Percentiles rank a stretch among this genome's conserved stretches.
Conservation (phyloP, 352 stramenopile genomes). For the Phytophthora rubi region DNA sequence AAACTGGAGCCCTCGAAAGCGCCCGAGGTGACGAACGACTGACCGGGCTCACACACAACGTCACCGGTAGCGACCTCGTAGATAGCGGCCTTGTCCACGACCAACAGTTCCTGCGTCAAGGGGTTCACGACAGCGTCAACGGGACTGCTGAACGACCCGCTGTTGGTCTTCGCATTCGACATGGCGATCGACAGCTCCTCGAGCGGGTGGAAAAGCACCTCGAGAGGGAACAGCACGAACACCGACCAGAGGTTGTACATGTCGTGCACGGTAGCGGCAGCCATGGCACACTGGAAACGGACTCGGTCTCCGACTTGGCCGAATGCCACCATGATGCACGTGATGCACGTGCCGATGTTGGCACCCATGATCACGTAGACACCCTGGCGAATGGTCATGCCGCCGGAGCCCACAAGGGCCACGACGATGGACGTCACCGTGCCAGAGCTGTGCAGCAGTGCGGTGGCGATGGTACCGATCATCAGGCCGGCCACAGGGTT, state of each 20-base stretch:
- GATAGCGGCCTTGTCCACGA: slow-evolving; percentile 44
- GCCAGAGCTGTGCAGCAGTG: slow-evolving; percentile 75
- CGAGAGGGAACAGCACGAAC: slow-evolving; percentile 74
- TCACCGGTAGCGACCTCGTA: slow-evolving; percentile 45
- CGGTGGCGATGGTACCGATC: slow-evolving; percentile 78
- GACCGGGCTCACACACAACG: slow-evolving; percentile 24
- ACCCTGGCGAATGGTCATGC: slow-evolving; percentile 79
- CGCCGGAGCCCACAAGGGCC: slow-evolving; percentile 63
- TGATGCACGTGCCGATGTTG: slow-evolving; percentile 91
- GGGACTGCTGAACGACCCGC: slow-evolving; percentile 49
- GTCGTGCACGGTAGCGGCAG: slow-evolving; percentile 60
- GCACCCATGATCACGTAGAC: slow-evolving; percentile 94
- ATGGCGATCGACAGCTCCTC: slow-evolving; percentile 60
- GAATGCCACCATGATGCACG: slow-evolving; percentile 92
- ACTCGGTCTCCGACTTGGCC: slow-evolving; percentile 79
- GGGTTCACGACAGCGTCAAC: slow-evolving; percentile 56
- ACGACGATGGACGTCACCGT: slow-evolving; percentile 87
- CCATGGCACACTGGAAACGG: slow-evolving; percentile 74
- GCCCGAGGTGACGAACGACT: slow-evolving; percentile 50
- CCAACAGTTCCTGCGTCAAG: slow-evolving; percentile 38
- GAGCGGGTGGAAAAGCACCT: slow-evolving; percentile 66
- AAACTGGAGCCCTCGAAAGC: slow-evolving; percentile 42
- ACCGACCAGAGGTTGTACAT: slow-evolving; percentile 93
- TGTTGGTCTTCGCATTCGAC: slow-evolving; percentile 38
- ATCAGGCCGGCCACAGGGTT: slow-evolving; percentile 82